phyloP scores from a whole-genome alignment of 2,329 filamentous ascomycete genomes.

The Aureobasidium pullulans region DNA sequence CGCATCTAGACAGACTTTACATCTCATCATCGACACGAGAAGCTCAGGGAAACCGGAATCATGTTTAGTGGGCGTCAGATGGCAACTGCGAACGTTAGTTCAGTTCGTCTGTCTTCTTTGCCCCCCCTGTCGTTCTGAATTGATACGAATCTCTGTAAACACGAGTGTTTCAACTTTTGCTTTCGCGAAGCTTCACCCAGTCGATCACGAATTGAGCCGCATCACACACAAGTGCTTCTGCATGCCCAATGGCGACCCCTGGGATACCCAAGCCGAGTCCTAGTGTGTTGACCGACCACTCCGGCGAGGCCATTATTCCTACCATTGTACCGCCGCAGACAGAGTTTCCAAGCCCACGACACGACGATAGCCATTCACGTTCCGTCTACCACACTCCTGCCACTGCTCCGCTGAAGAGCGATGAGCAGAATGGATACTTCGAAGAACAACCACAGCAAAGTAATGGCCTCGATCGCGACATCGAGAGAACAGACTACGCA shows the following conservation, averaged over 20 bases:
- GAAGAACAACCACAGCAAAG: neutral
- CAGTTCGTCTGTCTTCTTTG: neutral
- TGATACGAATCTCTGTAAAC: neutral
- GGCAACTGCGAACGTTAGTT: neutral
- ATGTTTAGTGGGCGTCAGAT: neutral
- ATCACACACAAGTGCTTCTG: neutral
- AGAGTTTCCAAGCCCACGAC: neutral
- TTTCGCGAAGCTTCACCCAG: neutral
- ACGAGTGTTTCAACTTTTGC: neutral
- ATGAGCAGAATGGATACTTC: neutral
- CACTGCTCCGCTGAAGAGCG: neutral
- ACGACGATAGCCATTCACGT: neutral
- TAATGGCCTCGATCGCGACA: neutral
- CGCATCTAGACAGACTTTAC: neutral
- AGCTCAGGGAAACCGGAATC: neutral
- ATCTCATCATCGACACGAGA: neutral
- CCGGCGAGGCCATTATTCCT: neutral
- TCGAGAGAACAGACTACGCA: slow-evolving; percentile 2
- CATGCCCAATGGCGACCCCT: neutral
- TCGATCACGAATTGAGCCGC: neutral
- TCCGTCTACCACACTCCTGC: neutral
- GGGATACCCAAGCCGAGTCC: neutral
- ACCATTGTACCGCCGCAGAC: slow-evolving; percentile 9
- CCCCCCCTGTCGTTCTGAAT: neutral
- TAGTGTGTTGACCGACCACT: slow-evolving; percentile 2